Base-by-base conservation (phyloP, 2,329 filamentous ascomycete genomes). In the Nemania serpens region DNA sequence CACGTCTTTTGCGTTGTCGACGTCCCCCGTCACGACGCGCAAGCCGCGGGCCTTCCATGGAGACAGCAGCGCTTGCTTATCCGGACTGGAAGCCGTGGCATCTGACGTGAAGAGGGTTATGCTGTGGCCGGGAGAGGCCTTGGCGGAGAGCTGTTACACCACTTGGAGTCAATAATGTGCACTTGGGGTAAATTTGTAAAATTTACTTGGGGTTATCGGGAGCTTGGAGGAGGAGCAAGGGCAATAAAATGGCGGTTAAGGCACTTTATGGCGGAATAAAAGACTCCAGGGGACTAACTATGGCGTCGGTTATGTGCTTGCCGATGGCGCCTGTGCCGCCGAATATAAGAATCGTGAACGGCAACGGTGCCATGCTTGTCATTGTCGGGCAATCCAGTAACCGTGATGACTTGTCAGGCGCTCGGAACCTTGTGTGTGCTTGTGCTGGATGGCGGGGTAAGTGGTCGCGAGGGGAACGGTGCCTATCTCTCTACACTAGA, bases 81-180 rank as follows among this genome's bases (percentile, higher is more conserved):
- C 58, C 6, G 64, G 66, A 12, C 73, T 78, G 53, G 79, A 70
- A 15, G 79, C 73, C 0, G 83, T 87, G 25, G 74, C 74, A 1
- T 76, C 69, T 13, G 84, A 87, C 2, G 86, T 88, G 71, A 84
- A 86, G 50, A 88, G 78, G 34, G 69, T 68, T 51, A 82, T 68
- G n/a, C 51, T 60, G 15, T 61, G 61, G 11, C 71, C 71, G 56
- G 74, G 67, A 39, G 62, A 63, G n/a, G 75, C 69, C 36, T 73
- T 71, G 41, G 73, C 69, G 2, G 69, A 69, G 56, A 75, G 25
- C 25, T 29, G 25, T 29, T 29, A 29, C 7, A 29, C 25, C 25
- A 3, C 4, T 7, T 29, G 25, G 25, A 7, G 25, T 29, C 7
- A 29, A 29, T 29, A 29, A 29, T 29, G 25, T 29, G 4, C 25